Evolutionary conservation across 2,329 filamentous ascomycete genomes (phyloP), one percentile per base, ranked within the genome.

Genomic region (Ambrosiella xylebori): DNA sequence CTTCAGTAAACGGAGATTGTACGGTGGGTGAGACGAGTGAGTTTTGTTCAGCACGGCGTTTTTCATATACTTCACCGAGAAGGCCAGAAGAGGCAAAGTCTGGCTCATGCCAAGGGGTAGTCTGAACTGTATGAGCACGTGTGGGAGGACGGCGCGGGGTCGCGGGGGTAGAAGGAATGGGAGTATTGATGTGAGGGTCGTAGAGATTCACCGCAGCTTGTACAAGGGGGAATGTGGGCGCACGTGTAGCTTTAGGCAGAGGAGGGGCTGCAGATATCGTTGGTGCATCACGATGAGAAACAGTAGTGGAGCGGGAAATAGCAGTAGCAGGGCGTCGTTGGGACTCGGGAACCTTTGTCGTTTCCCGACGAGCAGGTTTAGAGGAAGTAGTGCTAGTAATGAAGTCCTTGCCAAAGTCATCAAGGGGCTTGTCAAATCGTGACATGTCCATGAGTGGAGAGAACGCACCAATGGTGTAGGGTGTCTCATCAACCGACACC

Each of bases 401-500:
- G 58, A 71, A 68, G 59, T 75, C 70, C 55, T 75, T 76, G 13
- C 73, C 73, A 56, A 74, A 75, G 12, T 76, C 71, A 11, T 76
- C 75, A 0, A 76, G 61, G 7, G 74, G 71, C 64, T 76, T 75
- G 59, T 79, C 74, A 63, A 84, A 80, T 7, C 76, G 73, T 44
- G 76, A 72, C 65, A 82, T 70, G 61, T 88, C 81, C 7, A 89
- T 68, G 2, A 89, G 69, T 0, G 86, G 84, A 63, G 80, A 75
- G 67, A 86, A 86, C 1, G 79, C 76, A 4, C 84, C 84, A 56
- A 86, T 83, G 64, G 71, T 80, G 74, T 75, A 86, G 57, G 71
- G 79, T 64, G 68, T 74, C 61, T 76, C 73, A 41, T 77, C 75
- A 1, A 72, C 65, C 1, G 74, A 74, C 49, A 73, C 62, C 57